phyloP scores from a whole-genome alignment of 2,329 filamentous ascomycete species.

The Curvularia sp. region DNA sequence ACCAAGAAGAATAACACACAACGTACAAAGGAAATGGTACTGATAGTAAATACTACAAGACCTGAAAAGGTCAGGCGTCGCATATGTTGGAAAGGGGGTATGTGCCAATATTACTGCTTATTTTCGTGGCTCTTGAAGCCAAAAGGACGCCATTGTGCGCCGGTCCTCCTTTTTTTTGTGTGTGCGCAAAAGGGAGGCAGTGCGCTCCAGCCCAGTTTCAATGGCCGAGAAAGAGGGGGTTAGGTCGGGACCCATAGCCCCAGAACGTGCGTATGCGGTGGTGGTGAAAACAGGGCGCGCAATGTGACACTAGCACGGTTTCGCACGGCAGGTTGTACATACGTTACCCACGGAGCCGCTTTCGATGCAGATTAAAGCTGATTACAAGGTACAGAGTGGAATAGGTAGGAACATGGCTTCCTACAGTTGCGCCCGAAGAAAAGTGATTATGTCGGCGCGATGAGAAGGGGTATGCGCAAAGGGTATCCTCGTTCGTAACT shows the following conservation, averaged over 20 bases:
- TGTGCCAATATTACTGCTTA: conserved; percentile 44
- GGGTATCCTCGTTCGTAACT: conserved; percentile 33
- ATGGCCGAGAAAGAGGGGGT: conserved; percentile 6
- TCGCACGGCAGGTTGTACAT: conserved; percentile 5
- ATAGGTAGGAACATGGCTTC: conserved; percentile 12
- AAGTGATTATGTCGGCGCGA: conserved; percentile 31
- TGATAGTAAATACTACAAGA: conserved; percentile 26
- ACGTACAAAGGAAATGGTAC: conserved; percentile 45
- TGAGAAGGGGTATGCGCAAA: conserved; percentile 36
- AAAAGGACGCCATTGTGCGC: conserved; percentile 22
- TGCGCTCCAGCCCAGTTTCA: conserved; percentile 7
- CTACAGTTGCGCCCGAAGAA: conserved; percentile 19
- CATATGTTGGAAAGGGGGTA: conserved; percentile 28
- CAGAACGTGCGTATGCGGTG: conserved; percentile 8
- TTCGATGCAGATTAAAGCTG: conserved; percentile 50
- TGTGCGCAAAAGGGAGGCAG: conserved; percentile 11
- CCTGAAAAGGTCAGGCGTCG: conserved; percentile 12
- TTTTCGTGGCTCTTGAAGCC: conserved; percentile 23
- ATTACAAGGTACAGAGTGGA: conserved; percentile 49
- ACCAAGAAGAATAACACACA: conserved; percentile 28
- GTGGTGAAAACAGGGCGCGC: conserved; percentile 4
- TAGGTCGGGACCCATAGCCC: conserved; percentile 6
- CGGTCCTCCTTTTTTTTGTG: conserved; percentile 19
- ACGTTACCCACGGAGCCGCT: conserved; percentile 21
- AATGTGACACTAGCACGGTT: conserved; percentile 8